A percentile compares a stretch with the other conserved stretches of the same genome.
Evolutionary conservation across 2,329 filamentous ascomycete genomes (phyloP).

Genomic region (Neofusicoccum sp.): DNA sequence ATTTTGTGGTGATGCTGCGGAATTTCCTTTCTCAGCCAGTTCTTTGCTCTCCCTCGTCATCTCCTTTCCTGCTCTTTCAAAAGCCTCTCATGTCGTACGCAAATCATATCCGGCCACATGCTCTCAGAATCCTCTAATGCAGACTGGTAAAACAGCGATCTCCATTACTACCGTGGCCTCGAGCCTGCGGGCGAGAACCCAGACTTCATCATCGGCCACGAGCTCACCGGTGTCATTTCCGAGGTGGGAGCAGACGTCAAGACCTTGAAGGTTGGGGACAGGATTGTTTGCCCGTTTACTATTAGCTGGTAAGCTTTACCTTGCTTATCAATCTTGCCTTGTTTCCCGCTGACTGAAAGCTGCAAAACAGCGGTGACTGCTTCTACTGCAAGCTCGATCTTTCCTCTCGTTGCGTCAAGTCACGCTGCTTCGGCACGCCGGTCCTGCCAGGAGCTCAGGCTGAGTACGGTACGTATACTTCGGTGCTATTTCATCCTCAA

Average conservation of each 20-base stretch:
- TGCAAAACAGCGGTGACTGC: constrained; percentile 54
- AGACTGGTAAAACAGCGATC: constrained; percentile 48
- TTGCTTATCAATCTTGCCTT: not conserved
- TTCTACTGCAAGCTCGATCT: constrained; percentile 80
- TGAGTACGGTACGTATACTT: constrained; percentile 68
- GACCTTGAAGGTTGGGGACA: constrained; percentile 69
- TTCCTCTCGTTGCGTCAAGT: constrained; percentile 73
- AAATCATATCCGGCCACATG: not conserved
- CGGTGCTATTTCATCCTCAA: not conserved
- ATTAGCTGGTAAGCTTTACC: constrained; percentile 1
- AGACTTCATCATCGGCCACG: constrained; percentile 73
- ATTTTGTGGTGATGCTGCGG: no score
- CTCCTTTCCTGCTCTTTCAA: not conserved
- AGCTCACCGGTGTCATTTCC: constrained; percentile 76
- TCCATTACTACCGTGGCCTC: constrained; percentile 83
- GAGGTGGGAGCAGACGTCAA: constrained; percentile 67
- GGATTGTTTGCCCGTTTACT: constrained; percentile 81
- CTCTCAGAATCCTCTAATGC: not conserved
- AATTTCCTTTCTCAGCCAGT: no score
- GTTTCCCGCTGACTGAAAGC: constrained; percentile 26
- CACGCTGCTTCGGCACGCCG: constrained; percentile 68
- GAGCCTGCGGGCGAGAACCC: constrained; percentile 57
- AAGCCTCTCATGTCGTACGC: not conserved
- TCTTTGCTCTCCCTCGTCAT: not conserved
- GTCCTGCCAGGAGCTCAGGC: constrained; percentile 75